Base-by-base conservation (phyloP, 306 rosid genomes). In the Vigna reflexopilosa region DNA sequence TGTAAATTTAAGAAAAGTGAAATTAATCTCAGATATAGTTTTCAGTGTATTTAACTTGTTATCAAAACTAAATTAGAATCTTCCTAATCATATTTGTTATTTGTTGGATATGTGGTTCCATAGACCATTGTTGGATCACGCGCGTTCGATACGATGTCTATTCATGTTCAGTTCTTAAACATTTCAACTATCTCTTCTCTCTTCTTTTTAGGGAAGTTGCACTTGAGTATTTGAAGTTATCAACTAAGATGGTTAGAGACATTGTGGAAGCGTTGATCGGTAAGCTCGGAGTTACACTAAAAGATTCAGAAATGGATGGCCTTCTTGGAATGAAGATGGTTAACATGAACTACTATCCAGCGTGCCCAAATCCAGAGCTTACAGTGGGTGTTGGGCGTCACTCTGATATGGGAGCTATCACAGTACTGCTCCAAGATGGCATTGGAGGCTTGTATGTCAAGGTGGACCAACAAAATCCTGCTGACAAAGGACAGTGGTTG, bases 301-400 rank as follows among this genome's bases (percentile, higher is more conserved):
- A 81, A 9, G 89, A 86, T 13, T 77, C 88, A 40, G 81, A 76
- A 81, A 73, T 88, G 1, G 88, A 91, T 20, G 47, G 63, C 1
- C 68, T 89, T 19, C 4, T 83, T 45, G 89, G 83, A 2, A 16
- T 65, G 14, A 86, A 59, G 56, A 81, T 77, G 87, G 89, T 87
- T 19, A 86, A 86, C 86, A 83, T 91, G 94, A 89, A 89, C 73
- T 89, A 51, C 78, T 91, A 89, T 55, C 92, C 97, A 20, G 19
- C 82, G 47, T 91, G 97, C 67, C 97, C 92, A n/a, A 77, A 85
- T 66, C 97, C 97, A 14, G 92, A 91, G 22, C 92, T 91, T 9
- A 88, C 97, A 1, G 89, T 91, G 0, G 97, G 92, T 4, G 91
- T 85, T 24, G 92, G 94, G 50, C 86, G 97, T 2, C 97, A 89